A percentile compares a stretch with the other conserved stretches of the same genome.
These are phyloP conservation scores for Daldinia bambusicola DNA, from an alignment of 495 filamentous ascomycete species.

Conservation along the genomic window DNA sequence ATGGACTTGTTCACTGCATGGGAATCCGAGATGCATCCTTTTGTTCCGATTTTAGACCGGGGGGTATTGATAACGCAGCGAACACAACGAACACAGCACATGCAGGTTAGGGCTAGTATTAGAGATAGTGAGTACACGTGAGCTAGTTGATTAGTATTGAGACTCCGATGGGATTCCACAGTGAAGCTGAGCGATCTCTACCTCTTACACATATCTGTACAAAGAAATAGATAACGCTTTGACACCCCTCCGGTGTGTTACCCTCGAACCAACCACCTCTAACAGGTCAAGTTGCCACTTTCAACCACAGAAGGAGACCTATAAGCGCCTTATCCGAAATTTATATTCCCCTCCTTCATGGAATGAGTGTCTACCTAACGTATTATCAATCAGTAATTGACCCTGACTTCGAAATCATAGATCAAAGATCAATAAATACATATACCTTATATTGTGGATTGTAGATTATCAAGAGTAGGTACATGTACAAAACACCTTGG, in stretches of 20 bases:
- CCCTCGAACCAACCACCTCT: neutral
- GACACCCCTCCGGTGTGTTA: neutral
- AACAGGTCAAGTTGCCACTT: neutral
- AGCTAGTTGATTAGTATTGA: neutral
- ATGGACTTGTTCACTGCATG: constrained; percentile 12
- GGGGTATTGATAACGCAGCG: constrained; percentile 15
- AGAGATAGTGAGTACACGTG: constrained; percentile 18
- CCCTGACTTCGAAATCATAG: neutral
- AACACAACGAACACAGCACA: constrained; percentile 7
- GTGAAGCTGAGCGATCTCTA: neutral
- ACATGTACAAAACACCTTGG: neutral
- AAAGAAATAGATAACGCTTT: neutral
- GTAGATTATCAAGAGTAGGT: neutral
- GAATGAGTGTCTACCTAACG: neutral
- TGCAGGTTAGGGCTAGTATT: constrained; percentile 17
- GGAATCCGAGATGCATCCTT: constrained; percentile 23
- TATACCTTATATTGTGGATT: neutral
- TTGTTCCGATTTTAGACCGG: constrained; percentile 26
- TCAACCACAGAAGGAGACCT: neutral
- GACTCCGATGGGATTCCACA: neutral
- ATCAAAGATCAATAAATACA: neutral
- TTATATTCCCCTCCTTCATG: neutral
- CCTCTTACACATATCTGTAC: neutral
- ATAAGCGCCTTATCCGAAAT: neutral
- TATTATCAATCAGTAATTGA: neutral